Evolutionary conservation across 495 filamentous ascomycete genomes (phyloP).

Genomic region (Aspergillus sclerotiicarbonarius): DNA sequence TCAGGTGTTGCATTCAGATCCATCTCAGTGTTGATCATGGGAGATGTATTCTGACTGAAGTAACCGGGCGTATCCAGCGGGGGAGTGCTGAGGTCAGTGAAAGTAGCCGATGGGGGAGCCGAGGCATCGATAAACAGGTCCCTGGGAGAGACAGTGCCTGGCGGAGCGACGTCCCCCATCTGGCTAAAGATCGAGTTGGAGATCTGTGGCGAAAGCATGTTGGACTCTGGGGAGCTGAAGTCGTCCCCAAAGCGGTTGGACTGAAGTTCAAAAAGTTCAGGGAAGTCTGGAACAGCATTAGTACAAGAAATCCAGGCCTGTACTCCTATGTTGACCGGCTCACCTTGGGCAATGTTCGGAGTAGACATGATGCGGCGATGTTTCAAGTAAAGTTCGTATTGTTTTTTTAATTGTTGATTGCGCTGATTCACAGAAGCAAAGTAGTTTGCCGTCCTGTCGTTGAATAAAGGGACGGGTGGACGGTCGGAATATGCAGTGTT

Average conservation of each 20-base stretch:
- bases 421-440: conserved; percentile 16
- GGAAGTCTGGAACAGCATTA: conserved; percentile 12
- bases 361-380: conserved; percentile 42
- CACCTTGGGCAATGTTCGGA: conserved; percentile 38
- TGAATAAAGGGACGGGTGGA: conserved; percentile 54
- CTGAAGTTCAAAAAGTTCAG: conserved; percentile 36
- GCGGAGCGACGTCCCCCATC: conserved; percentile 28
- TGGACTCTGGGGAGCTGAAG: conserved; percentile 21
- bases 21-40: conserved; percentile 47
- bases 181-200: conserved; percentile 27
- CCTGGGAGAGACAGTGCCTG: conserved; percentile 78
- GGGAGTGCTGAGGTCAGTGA: conserved; percentile 83
- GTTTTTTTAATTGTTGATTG: conserved; percentile 19
- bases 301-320: neutral
- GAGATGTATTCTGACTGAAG: conserved; percentile 71
- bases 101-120: conserved; percentile 76
- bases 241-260: conserved; percentile 26
- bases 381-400: conserved; percentile 16
- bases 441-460: conserved; percentile 33
- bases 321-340: neutral
- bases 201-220: conserved; percentile 27
- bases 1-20: conserved; percentile 32
- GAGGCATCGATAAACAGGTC: conserved; percentile 77
- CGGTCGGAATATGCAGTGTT: conserved; percentile 35
- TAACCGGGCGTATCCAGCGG: conserved; percentile 70